Evolutionary conservation across 495 filamentous ascomycete genomes (phyloP).

Genomic region (Cercophora scortea): DNA sequence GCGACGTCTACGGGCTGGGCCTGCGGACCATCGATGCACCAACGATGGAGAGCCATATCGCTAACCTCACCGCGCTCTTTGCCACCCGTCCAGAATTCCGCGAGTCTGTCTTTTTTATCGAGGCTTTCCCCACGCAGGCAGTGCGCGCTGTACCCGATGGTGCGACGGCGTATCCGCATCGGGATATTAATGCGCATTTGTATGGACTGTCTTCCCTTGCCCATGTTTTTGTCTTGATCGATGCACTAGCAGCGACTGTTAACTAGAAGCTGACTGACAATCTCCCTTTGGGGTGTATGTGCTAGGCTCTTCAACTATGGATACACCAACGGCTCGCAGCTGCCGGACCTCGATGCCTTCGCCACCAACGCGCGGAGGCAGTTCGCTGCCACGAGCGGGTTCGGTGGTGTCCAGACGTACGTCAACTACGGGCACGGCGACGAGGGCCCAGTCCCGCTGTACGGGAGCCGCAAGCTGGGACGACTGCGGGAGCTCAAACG

Average conservation of each 20-base stretch:
- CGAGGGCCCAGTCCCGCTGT: slow-evolving; percentile 20
- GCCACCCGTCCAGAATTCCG: neutral
- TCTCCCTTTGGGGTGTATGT: no score
- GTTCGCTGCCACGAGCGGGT: neutral
- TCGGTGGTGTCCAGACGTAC: slow-evolving; percentile 8
- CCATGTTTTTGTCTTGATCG: no score
- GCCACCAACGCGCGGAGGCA: neutral
- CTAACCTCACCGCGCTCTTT: neutral
- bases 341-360: no score
- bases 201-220: no score
- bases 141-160: neutral
- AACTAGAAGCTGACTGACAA: no score
- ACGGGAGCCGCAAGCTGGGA: slow-evolving; percentile 19
- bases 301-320: no score
- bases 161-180: neutral
- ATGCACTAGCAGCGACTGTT: no score
- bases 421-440: slow-evolving; percentile 32
- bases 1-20: neutral
- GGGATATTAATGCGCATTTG: neutral
- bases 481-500: slow-evolving; percentile 19
- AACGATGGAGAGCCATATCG: neutral
- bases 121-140: neutral
- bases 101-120: neutral
- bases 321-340: no score
- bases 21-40: neutral